Conservation (phyloP, 2,329 filamentous ascomycete species). For the Mycosphaerella sp. region DNA sequence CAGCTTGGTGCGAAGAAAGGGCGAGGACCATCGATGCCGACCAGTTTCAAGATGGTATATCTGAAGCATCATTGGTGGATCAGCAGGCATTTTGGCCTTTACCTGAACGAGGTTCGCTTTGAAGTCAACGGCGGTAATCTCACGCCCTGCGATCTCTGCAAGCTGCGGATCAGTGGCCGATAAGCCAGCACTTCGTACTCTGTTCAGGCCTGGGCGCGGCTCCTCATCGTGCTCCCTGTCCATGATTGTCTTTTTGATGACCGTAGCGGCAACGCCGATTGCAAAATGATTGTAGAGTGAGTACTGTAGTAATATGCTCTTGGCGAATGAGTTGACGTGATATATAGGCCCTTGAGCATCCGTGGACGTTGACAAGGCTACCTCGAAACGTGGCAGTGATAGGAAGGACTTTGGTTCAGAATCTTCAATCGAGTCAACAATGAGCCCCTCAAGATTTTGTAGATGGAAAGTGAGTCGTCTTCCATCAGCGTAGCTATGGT, state of each 20-base stretch:
- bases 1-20: slow-evolving; percentile 70
- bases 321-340: slow-evolving; percentile 74
- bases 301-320: slow-evolving; percentile 75
- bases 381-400: slow-evolving; percentile 76
- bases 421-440: slow-evolving; percentile 79
- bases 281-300: slow-evolving; percentile 93
- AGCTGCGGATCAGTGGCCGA: slow-evolving; percentile 22
- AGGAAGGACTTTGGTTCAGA: slow-evolving; percentile 83
- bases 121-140: slow-evolving; percentile 75
- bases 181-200: slow-evolving; percentile 21
- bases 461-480: slow-evolving; percentile 73
- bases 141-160: slow-evolving; percentile 38
- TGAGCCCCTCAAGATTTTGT: slow-evolving; percentile 78
- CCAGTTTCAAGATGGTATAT: slow-evolving; percentile 76
- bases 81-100: slow-evolving; percentile 79
- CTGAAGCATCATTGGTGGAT: slow-evolving; percentile 88
- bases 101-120: slow-evolving; percentile 76
- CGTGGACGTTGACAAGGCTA: slow-evolving; percentile 75
- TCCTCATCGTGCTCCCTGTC: slow-evolving; percentile 20
- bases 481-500: slow-evolving; percentile 58
- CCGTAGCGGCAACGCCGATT: slow-evolving; percentile 70
- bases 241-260: slow-evolving; percentile 50
- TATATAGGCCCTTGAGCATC: slow-evolving; percentile 83
- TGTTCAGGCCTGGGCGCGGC: slow-evolving; percentile 11
- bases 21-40: slow-evolving; percentile 78